Evolutionary conservation across 345 rosid species (phyloP).

Genomic region (Crucihimalaya himalaica): DNA sequence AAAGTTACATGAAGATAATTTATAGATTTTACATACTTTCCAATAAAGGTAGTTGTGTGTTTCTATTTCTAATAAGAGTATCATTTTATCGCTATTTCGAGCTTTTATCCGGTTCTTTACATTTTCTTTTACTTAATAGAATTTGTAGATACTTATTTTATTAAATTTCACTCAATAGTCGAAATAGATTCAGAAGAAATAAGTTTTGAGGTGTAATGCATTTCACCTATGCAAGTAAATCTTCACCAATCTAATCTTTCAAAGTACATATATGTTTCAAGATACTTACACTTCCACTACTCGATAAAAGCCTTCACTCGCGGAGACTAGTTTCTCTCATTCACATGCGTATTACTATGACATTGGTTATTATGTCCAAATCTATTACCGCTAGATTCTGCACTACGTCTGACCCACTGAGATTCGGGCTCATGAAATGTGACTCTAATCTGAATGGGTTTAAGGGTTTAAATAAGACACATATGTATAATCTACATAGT

Average conservation of each 20-base stretch:
- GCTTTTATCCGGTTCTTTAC: no score
- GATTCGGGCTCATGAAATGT: background rate
- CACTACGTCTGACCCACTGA: background rate
- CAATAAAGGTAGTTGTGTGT: no score
- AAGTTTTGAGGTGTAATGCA: background rate
- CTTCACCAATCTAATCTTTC: background rate
- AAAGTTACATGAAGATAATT: no score
- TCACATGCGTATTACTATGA: background rate
- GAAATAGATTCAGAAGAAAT: no score
- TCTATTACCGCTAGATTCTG: slow-evolving; percentile 2
- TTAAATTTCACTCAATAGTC: no score
- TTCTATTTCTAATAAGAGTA: no score
- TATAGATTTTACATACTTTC: no score
- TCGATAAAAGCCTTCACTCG: background rate
- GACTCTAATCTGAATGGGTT: background rate
- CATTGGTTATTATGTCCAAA: background rate
- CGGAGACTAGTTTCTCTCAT: background rate
- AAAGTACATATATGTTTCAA: background rate
- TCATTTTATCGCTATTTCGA: no score
- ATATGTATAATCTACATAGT: background rate
- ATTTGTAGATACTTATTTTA: no score
- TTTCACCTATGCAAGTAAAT: background rate
- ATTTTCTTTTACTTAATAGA: no score
- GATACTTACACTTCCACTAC: background rate
- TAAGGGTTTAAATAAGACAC: background rate